Percentiles rank a stretch among this genome's conserved stretches.
Evolutionary conservation across 768 basidiomycete genomes (phyloP).

Genomic region (Serendipita sp.): DNA sequence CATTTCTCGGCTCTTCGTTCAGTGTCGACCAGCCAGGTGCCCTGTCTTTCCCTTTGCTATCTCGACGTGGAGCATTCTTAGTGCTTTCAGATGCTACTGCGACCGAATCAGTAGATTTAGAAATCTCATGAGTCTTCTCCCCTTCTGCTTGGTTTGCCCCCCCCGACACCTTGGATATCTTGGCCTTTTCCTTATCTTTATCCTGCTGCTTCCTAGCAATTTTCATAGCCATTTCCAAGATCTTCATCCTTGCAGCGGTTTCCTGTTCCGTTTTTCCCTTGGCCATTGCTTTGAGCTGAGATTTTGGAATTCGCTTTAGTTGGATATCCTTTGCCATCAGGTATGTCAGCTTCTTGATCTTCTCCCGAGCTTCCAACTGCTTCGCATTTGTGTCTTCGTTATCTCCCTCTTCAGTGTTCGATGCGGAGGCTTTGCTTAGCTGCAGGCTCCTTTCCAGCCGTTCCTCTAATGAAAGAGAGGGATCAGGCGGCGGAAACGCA

Average conservation of each 20-base stretch:
- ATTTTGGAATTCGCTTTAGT: neutral
- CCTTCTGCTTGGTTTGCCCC: neutral
- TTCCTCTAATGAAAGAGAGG: neutral
- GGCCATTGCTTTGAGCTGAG: neutral
- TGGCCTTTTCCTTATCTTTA: neutral
- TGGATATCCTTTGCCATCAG: neutral
- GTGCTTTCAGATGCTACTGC: neutral
- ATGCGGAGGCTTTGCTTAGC: neutral
- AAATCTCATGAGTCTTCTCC: too few species aligned
- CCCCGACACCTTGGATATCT: neutral
- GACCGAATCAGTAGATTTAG: too few species aligned
- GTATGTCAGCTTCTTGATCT: neutral
- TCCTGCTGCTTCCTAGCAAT: neutral
- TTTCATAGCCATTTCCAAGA: neutral
- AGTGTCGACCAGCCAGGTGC: neutral
- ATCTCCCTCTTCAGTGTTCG: neutral
- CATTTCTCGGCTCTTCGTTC: neutral
- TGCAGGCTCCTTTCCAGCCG: neutral
- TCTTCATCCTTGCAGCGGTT: neutral
- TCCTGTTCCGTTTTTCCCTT: conserved; percentile 1
- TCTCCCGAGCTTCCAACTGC: neutral
- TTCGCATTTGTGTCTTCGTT: neutral
- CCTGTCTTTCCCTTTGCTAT: neutral
- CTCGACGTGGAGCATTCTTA: neutral
- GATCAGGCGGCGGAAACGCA: neutral